Evolutionary conservation across 1,139 yeast genomes (phyloP), one percentile per base, ranked within the genome.

Genomic region (Hyphopichia khmerensis): DNA sequence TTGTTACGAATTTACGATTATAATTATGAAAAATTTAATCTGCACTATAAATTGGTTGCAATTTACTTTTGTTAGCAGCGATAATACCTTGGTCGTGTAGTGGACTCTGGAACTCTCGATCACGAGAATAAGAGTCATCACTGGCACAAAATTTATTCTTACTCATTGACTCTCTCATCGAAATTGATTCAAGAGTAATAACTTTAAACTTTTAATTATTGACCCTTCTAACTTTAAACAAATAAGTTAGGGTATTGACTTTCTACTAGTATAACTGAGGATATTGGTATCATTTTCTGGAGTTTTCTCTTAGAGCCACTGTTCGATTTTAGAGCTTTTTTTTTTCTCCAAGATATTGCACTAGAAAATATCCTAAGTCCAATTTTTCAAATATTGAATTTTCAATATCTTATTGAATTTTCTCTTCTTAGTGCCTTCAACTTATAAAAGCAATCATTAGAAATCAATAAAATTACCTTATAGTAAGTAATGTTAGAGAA

Each of bases 81-180:
- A 21, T 26, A 26, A 11, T 3, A 4, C 4, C 13, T 11, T 11
- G 11, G 29, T 26, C 29, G 29, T 26, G 29, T 29, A n/a, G 7
- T 27, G 17, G 15, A 11, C 30, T 5, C 30, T 15, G 17, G 9
- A 29, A 27, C 11, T 11, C 14, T 13, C 4, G 13, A 36, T 36
- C 39, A 36, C 39, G 39, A 29, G 39, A 29, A 36, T 4, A 27
- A 27, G 39, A 36, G 39, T 36, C 39, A 36, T 36, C 33, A 29
- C 21, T 14, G 5, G 15, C 32, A 29, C 29, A 26, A 26, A 26
- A 33, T 3, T 17, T 26, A 21, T 5, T 21, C 24, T 21, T 21
- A 5, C 24, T 21, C 8, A 21, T 21, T 21, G 8, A 21, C 24
- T 5, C 5, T 21, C 8, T 21, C 24, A 21, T 6, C 24, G 24